phyloP scores from a whole-genome alignment of 805 yeast genomes.

The Yarrowia divulgata region DNA sequence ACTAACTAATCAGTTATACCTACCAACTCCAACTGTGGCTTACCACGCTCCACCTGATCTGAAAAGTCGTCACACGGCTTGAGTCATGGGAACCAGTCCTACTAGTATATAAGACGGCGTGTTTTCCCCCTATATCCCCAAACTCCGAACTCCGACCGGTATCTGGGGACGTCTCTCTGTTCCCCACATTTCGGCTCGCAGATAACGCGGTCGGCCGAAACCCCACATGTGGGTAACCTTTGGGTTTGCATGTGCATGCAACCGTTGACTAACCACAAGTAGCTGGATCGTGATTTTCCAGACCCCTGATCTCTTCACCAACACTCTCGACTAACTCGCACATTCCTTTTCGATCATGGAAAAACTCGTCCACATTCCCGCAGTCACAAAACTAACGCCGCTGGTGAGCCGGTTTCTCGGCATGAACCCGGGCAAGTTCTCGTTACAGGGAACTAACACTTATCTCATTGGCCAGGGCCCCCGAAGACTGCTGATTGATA shows the following conservation, averaged over 20 bases:
- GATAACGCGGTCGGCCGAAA: constrained; percentile 30
- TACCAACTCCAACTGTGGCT: background rate
- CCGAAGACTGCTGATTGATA: constrained; percentile 50
- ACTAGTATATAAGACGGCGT: background rate
- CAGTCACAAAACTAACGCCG: constrained; percentile 46
- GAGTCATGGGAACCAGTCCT: background rate
- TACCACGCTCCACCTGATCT: background rate
- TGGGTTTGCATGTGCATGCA: constrained; percentile 11
- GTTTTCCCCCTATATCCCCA: background rate
- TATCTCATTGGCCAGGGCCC: constrained; percentile 51
- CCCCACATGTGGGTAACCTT: constrained; percentile 10
- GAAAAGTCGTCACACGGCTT: background rate
- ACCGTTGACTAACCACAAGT: constrained; percentile 12
- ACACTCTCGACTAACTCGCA: background rate
- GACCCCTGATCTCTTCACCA: background rate
- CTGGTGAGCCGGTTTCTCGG: constrained; percentile 51
- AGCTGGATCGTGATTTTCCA: constrained; percentile 4
- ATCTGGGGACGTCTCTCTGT: background rate
- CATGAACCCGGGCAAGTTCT: constrained; percentile 51
- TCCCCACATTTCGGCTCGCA: constrained; percentile 30
- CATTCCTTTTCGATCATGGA: background rate
- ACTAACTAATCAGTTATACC: too few species aligned
- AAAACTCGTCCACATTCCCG: constrained; percentile 43
- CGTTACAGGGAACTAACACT: constrained; percentile 54
- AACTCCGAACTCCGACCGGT: constrained; percentile 1